Evolutionary conservation across 2,329 filamentous ascomycete genomes (phyloP), one percentile per base, ranked within the genome.

Genomic region (Ophiostoma sp.): DNA sequence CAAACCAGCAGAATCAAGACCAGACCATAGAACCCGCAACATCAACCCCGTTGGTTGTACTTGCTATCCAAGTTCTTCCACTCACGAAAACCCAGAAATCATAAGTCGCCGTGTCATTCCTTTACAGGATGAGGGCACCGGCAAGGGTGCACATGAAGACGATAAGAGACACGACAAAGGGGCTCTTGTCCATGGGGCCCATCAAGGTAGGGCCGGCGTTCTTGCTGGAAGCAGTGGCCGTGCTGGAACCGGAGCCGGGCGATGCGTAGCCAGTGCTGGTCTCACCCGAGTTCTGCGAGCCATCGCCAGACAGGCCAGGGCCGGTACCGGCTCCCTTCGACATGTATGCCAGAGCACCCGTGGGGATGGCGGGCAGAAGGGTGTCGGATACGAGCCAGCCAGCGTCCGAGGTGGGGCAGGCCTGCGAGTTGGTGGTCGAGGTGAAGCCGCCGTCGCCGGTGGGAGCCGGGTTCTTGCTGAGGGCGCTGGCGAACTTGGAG

Each of bases 321-420:
- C 84, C 85, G 1, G 75, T 73, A 45, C 84, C 84, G 64, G 84
- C 84, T 73, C 85, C 84, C 8, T 78, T 74, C 47, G 77, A 79
- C 80, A 87, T 82, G 78, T 79, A 85, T 79, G 83, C 81, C 72
- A 80, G 71, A 42, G 85, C 85, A 41, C 77, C 77, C 0, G 77
- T 71, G 49, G 85, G 85, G 69, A 87, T 84, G 49, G 80, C 79
- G 12, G 85, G 85, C 40, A 87, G 78, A 18, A 77, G 71, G 63
- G 78, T 81, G 62, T 80, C 76, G 73, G 83, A 78, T 49, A 87
- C 81, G 52, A 83, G 78, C 85, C 85, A 87, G 72, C 76, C 70
- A 14, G 75, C 67, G 70, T 83, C 81, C 67, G 78, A 76, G 49
- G 81, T 80, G 40, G 85, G 85, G 78, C 85, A 87, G 8, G 77